Evolutionary conservation across 1,284 basidiomycete species (phyloP).

Genomic region (Pyrrhoderma lamaoense): DNA sequence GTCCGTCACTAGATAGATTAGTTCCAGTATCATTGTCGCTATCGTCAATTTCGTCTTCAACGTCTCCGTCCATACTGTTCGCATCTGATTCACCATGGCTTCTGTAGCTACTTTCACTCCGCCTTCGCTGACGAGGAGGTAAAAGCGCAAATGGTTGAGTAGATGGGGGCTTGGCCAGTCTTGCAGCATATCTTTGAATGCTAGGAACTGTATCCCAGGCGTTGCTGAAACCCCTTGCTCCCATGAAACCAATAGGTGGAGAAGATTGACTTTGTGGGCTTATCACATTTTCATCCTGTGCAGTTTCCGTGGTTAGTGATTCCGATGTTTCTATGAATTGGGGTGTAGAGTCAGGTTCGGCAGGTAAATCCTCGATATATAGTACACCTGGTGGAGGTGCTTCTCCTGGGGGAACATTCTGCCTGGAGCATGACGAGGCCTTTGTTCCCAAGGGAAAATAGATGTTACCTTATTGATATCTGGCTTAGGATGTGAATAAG

Average conservation of each 20-base stretch:
- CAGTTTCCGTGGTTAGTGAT: constrained; percentile 26
- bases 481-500: constrained; percentile 46
- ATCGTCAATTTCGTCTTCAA: constrained; percentile 76
- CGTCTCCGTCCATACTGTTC: constrained; percentile 73
- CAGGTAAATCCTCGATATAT: constrained; percentile 35
- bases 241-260: constrained; percentile 38
- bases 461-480: constrained; percentile 66
- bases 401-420: constrained; percentile 72
- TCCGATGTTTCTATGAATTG: constrained; percentile 28
- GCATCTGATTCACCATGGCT: constrained; percentile 54
- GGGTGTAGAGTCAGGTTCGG: constrained; percentile 25
- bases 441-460: constrained; percentile 93
- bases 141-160: constrained; percentile 38
- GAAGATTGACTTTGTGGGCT: constrained; percentile 25
- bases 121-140: constrained; percentile 35
- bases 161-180: constrained; percentile 45
- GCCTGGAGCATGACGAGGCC: constrained; percentile 52
- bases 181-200: constrained; percentile 69
- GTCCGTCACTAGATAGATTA: constrained; percentile 27
- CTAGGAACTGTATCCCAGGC: constrained; percentile 78
- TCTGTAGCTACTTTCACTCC: constrained; percentile 30
- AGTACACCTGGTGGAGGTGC: constrained; percentile 43
- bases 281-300: constrained; percentile 25
- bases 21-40: constrained; percentile 28
- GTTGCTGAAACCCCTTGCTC: constrained; percentile 60